Evolutionary conservation across 2,329 filamentous ascomycete genomes (phyloP), one percentile per base, ranked within the genome.

Genomic region (Teratosphaeria gauchensis): DNA sequence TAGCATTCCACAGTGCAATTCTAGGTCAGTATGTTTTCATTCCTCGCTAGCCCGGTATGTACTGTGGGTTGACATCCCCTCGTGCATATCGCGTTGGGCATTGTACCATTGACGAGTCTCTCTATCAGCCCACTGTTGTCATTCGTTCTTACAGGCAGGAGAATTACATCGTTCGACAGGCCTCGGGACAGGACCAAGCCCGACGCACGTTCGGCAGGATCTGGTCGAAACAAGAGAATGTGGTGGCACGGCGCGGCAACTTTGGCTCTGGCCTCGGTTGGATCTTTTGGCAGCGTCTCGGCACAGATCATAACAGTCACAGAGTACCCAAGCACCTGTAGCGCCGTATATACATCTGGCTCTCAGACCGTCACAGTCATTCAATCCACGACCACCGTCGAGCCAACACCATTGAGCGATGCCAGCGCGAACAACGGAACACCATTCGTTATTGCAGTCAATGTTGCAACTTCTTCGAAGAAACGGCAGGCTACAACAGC

Each of bases 401-500:
- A 60, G n/a, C 68, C 67, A 2, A 63, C 60, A 52, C 64, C 66
- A 46, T 64, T 64, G 35, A 63, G 65, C 2, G 70, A 73, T 57
- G 59, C 61, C 6, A 60, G 60, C 4, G 62, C 66, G 48, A 72
- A 72, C 58, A 62, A 56, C 35, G 71, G 71, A 7, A 64, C 65
- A 9, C 61, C 69, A 1, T 73, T 73, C 57, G 66, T 71, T 5
- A 59, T 72, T 9, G 62, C 65, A 31, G 53, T 72, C 28, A 60
- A 68, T 52, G 59, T 19, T 8, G 24, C 51, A 14, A 12, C 56
- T 19, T 31, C 55, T 19, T 56, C 56, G 14, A 59, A 56, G 52
- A 66, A 58, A 60, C 58, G 66, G 56, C 68, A 70, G 57, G 60
- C 63, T 28, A 51, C 48, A 14, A 59, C 61, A 5, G 64, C 64